Evolutionary conservation across 2,329 filamentous ascomycete genomes (phyloP).

Genomic region (Phyllosticta citribraziliensis): DNA sequence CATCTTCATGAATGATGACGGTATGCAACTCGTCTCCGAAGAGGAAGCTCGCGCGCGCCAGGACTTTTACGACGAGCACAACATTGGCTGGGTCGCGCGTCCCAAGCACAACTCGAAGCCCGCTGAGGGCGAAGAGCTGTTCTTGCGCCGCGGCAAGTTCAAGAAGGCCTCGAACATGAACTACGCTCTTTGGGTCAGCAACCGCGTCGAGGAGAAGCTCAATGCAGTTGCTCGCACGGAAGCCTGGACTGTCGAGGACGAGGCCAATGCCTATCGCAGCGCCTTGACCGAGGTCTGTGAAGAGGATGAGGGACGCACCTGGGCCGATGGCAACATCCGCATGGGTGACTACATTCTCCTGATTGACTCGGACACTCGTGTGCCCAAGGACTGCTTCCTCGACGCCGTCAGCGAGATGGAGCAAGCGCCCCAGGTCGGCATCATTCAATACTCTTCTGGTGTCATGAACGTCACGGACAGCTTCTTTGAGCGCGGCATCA

Average conservation of each 20-base stretch:
- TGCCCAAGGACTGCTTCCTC: constrained; percentile 57
- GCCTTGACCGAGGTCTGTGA: constrained; percentile 42
- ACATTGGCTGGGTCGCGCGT: constrained; percentile 41
- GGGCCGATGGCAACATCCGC: constrained; percentile 52
- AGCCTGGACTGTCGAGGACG: constrained; percentile 46
- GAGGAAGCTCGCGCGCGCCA: constrained; percentile 35
- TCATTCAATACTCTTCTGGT: constrained; percentile 56
- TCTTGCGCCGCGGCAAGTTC: constrained; percentile 53
- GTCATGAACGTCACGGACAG: constrained; percentile 58
- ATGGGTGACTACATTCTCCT: constrained; percentile 56
- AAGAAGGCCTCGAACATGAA: constrained; percentile 61
- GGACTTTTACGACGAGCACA: constrained; percentile 41
- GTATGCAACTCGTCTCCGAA: constrained; percentile 55
- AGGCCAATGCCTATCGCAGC: constrained; percentile 39
- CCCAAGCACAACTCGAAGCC: constrained; percentile 44
- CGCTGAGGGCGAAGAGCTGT: constrained; percentile 36
- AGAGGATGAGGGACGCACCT: constrained; percentile 44
- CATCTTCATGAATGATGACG: constrained; percentile 68
- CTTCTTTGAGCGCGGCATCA: constrained; percentile 42
- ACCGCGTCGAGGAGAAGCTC: constrained; percentile 61
- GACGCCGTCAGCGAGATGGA: constrained; percentile 66
- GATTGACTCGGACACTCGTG: constrained; percentile 60
- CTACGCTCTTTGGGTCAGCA: constrained; percentile 53
- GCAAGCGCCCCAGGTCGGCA: constrained; percentile 57
- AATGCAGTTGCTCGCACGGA: constrained; percentile 44